phyloP scores from a whole-genome alignment of 129 eudicot species.

The Lactuca sativa region DNA sequence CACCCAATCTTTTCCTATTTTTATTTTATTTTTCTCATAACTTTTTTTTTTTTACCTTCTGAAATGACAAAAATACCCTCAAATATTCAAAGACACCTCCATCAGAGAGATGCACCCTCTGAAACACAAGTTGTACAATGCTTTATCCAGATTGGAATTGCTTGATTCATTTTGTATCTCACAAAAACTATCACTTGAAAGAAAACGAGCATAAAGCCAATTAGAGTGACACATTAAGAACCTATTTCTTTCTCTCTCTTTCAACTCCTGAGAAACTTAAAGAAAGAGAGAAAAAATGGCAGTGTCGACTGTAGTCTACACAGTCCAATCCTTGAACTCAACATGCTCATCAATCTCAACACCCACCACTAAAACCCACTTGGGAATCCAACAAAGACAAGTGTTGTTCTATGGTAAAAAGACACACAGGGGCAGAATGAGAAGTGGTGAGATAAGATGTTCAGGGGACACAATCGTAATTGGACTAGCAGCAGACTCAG shows the following conservation, averaged over 20 bases:
- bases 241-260: constrained; percentile 27
- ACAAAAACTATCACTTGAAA: constrained; percentile 37
- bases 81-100: constrained; percentile 7
- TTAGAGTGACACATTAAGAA: constrained; percentile 31
- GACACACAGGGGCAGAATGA: constrained; percentile 30
- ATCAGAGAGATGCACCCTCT: constrained; percentile 13
- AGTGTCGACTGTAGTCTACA: constrained; percentile 62
- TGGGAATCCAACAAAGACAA: constrained; percentile 69
- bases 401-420: constrained; percentile 48
- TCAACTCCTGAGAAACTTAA: constrained; percentile 2
- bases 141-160: not conserved
- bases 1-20: constrained; percentile 29
- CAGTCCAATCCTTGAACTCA: constrained; percentile 68
- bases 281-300: constrained; percentile 55
- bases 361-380: constrained; percentile 60
- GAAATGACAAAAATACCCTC: constrained; percentile 28
- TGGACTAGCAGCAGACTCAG: constrained; percentile 97
- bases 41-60: not conserved
- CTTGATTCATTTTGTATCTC: constrained; percentile 40
- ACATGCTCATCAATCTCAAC: constrained; percentile 74
- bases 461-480: constrained; percentile 71
- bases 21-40: not conserved
- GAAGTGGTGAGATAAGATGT: constrained; percentile 50
- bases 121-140: constrained; percentile 25
- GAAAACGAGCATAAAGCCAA: constrained; percentile 30